phyloP scores from a whole-genome alignment of 768 basidiomycete species.

The Flagelloscypha sp. region DNA sequence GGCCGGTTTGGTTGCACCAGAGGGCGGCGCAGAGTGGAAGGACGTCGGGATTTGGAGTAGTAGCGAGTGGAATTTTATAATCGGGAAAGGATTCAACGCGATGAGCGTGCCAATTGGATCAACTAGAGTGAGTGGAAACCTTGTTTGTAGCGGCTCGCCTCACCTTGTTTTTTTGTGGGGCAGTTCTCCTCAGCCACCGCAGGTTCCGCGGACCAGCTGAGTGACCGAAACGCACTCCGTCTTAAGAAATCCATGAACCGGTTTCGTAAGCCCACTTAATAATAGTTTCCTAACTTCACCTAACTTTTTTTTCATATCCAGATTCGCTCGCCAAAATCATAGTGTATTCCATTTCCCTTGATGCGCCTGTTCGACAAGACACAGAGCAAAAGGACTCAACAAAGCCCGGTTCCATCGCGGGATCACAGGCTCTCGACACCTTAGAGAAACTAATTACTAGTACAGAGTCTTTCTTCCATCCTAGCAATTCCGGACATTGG shows the following conservation, averaged over 20 bases:
- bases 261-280: constrained; percentile 35
- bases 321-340: constrained; percentile 78
- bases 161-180: constrained; percentile 37
- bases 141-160: too few relatives aligned
- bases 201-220: constrained; percentile 57
- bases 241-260: constrained; percentile 67
- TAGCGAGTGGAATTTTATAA: constrained; percentile 73
- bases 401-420: constrained; percentile 58
- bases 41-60: constrained; percentile 88
- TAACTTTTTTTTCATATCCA: constrained; percentile 22
- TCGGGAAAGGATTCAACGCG: constrained; percentile 74
- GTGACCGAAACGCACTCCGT: constrained; percentile 45
- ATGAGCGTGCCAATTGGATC: constrained; percentile 80
- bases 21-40: constrained; percentile 57
- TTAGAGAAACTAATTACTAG: constrained; percentile 84
- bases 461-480: constrained; percentile 93
- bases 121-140: constrained; percentile 38
- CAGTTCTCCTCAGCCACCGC: constrained; percentile 57
- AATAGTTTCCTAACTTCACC: constrained; percentile 1
- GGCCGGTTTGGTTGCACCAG: constrained; percentile 40
- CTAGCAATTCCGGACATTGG: constrained; percentile 86
- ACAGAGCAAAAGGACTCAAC: constrained; percentile 21
- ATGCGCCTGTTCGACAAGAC: constrained; percentile 49
- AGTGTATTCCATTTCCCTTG: constrained; percentile 83
- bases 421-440: constrained; percentile 82